Conservation (phyloP, 1,284 basidiomycete genomes). For the Takashimella tepidaria region DNA sequence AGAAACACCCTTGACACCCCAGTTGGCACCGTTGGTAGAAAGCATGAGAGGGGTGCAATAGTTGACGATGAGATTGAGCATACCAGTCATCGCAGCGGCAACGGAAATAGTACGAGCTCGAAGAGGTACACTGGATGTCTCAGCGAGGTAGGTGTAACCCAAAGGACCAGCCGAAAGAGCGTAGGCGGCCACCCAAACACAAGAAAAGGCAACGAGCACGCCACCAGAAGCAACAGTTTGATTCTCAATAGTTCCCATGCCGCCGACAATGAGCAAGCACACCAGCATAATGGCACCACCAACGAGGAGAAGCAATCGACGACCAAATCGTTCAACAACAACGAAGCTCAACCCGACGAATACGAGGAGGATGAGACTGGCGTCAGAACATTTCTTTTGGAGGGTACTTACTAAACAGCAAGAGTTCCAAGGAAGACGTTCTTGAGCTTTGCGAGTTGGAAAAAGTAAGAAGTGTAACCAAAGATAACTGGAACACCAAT, state of each 20-base stretch:
- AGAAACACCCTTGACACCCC: slow-evolving; percentile 7
- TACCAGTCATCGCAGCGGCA: slow-evolving; percentile 8
- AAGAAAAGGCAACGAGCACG: slow-evolving; percentile 10
- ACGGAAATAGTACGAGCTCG: slow-evolving; percentile 16
- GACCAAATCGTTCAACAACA: slow-evolving; percentile 40
- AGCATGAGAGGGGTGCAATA: slow-evolving; percentile 14
- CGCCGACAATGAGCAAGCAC: slow-evolving; percentile 35
- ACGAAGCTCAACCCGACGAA: slow-evolving; percentile 41
- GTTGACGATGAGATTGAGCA: slow-evolving; percentile 12
- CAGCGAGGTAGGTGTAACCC: slow-evolving; percentile 12
- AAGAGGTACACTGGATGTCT: slow-evolving; percentile 8
- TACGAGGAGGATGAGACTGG: slow-evolving; percentile 27
- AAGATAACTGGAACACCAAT: slow-evolving; percentile 17
- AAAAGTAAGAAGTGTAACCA: slow-evolving; percentile 20
- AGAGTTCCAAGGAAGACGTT: slow-evolving; percentile 10
- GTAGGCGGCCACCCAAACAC: slow-evolving; percentile 24
- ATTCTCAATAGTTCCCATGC: slow-evolving; percentile 24
- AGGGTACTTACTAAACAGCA: slow-evolving; percentile 1
- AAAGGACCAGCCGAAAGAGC: slow-evolving; percentile 5
- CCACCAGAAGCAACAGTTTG: slow-evolving; percentile 1
- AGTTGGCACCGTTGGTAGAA: slow-evolving; percentile 2
- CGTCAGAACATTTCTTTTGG: slow-evolving; percentile 1
- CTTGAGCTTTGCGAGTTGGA: slow-evolving; percentile 12
- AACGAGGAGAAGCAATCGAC: slow-evolving; percentile 38
- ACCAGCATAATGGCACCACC: slow-evolving; percentile 36